Base-by-base conservation (phyloP, 768 basidiomycete species). In the Amanita polypyramis region DNA sequence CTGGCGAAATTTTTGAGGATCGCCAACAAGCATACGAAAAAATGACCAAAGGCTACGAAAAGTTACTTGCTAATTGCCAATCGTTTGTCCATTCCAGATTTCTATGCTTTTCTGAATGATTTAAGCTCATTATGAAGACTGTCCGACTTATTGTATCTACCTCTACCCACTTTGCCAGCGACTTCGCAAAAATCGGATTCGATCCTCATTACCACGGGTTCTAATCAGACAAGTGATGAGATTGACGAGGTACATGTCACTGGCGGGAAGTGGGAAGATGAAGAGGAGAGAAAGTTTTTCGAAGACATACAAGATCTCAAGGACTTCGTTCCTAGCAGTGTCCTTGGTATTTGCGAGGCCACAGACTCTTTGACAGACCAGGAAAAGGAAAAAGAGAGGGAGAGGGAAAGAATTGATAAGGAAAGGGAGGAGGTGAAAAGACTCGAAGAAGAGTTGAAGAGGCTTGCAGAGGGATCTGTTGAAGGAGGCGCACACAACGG, bases 1-100 rank as follows among this genome's bases (percentile, higher is more conserved):
- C 94, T 2, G 96, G 96, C 21, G 95, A 99, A 65, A 97, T 99
- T 53, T 99, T 99, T 56, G 96, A 99, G 60, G 96, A 99, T 62
- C 80, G 96, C 29, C 95, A 98, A 62, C 94, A 98, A 64, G 92
- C 89, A 8, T 99, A 99, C 61, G 96, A 99, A 70, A 93, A 91
- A 68, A 96, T 98, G 89, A 93, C 92, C 33, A 92, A 88, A 65
- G 76, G 81, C 38, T 97, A 97, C 57, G 96, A 99, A 65, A 91
- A 94, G 51, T 67, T 97, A 19, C 76, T 93, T 41, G 70, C 83
- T 12, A 92, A 81, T 57, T 94, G 93, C 50, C 90, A 96, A 66
- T 81, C 79, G 88, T 94, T 56, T 57, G 80, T 63, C 23, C 17
- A 27, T 15, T 21, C 20, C 7, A 2, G n/a, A 17, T 36, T 33